Evolutionary conservation across 306 rosid genomes (phyloP).

Genomic region (Quercus gilva): DNA sequence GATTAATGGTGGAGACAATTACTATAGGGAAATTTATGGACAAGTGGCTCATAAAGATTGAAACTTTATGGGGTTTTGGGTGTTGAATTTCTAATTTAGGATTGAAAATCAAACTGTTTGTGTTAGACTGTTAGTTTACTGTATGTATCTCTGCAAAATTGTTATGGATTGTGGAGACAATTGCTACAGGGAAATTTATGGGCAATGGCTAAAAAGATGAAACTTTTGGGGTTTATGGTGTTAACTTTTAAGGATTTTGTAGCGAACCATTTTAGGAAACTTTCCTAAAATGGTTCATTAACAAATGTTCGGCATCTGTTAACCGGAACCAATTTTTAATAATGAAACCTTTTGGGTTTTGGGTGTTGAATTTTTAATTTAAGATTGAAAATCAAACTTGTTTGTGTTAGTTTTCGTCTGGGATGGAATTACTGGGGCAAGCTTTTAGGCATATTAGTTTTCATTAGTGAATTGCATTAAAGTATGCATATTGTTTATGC

Average conservation of each 20-base stretch:
- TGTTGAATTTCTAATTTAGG: neutral
- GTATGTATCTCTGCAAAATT: no score
- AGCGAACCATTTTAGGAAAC: no score
- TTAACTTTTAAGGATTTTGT: no score
- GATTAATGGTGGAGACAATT: neutral
- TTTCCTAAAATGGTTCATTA: no score
- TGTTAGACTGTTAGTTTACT: neutral
- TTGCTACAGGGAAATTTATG: neutral
- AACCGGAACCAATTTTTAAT: no score
- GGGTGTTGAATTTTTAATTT: neutral
- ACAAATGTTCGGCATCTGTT: no score
- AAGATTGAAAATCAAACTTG: neutral
- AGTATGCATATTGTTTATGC: neutral
- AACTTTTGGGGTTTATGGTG: neutral
- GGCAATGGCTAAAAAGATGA: neutral
- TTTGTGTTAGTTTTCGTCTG: neutral
- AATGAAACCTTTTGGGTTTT: neutral
- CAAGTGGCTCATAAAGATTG: neutral
- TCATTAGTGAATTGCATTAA: neutral
- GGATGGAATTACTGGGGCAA: neutral
- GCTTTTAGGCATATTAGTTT: no score
- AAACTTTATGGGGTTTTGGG: neutral
- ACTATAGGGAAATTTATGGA: neutral
- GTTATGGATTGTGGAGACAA: no score
- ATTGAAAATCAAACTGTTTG: neutral